Evolutionary conservation across 2,329 filamentous ascomycete genomes (phyloP).

Genomic region (Colletotrichum coccodes): DNA sequence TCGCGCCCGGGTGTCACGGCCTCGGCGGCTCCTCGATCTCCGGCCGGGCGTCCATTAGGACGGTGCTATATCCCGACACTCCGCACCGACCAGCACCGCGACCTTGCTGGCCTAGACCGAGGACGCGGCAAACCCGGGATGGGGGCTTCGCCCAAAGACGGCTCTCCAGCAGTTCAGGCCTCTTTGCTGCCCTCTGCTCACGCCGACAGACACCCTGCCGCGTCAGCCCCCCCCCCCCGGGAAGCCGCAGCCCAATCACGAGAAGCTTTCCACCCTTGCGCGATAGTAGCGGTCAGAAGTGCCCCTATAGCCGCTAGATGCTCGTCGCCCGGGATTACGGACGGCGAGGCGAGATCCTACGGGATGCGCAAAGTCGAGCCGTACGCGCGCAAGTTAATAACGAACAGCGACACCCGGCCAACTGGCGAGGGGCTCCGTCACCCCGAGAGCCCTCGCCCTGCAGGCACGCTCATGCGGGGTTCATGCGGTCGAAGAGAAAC

Average conservation of each 20-base stretch:
- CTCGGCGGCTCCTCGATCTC: not conserved
- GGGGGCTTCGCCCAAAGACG: no score
- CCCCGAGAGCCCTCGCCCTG: not conserved
- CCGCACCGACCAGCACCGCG: not conserved
- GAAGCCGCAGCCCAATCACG: not conserved
- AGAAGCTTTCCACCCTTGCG: no score
- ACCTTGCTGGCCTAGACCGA: not conserved
- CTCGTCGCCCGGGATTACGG: not conserved
- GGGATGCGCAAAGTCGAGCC: not conserved
- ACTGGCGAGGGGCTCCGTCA: not conserved
- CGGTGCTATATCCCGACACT: not conserved
- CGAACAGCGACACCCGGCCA: not conserved
- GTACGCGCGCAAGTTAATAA: not conserved
- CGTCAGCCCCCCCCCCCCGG: no score
- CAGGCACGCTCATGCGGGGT: conserved; percentile 3
- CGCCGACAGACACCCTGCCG: no score
- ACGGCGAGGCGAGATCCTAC: not conserved
- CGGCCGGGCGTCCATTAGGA: not conserved
- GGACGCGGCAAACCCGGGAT: not conserved
- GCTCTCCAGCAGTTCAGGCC: no score
- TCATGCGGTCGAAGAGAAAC: not conserved
- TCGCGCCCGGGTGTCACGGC: not conserved
- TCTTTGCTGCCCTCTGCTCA: no score
- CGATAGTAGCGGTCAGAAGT: not conserved
- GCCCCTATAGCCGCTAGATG: not conserved